Evolutionary conservation across 2,329 filamentous ascomycete genomes (phyloP).

Genomic region (Seiridium cupressi): DNA sequence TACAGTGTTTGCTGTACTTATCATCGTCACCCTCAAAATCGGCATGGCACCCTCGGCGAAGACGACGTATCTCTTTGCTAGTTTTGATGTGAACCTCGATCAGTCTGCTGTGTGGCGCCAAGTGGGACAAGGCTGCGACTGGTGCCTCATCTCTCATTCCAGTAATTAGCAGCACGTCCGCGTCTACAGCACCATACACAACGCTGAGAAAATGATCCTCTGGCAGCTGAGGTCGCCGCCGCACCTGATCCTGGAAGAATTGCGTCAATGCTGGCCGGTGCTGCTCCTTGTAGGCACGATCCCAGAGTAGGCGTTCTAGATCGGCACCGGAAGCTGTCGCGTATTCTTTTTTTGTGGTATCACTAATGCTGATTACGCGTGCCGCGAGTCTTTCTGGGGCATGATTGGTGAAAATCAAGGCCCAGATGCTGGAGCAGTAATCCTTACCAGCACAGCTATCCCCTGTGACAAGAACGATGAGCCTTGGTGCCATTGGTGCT

Average conservation of each 20-base stretch:
- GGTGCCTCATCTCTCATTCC: conserved; percentile 63
- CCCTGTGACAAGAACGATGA: conserved; percentile 59
- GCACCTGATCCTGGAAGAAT: conserved; percentile 48
- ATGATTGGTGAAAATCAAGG: conserved; percentile 31
- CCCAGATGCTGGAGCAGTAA: conserved; percentile 55
- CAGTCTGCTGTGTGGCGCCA: conserved; percentile 48
- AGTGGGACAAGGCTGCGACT: conserved; percentile 49
- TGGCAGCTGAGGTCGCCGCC: conserved; percentile 40
- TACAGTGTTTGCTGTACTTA: conserved; percentile 16
- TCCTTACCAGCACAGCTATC: conserved; percentile 58
- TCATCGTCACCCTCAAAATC: conserved; percentile 9
- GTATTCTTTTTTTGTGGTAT: conserved; percentile 56
- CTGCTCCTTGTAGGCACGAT: conserved; percentile 61
- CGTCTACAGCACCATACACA: conserved; percentile 36
- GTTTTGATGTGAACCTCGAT: conserved; percentile 50
- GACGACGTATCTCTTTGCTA: conserved; percentile 30
- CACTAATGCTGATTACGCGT: conserved; percentile 54
- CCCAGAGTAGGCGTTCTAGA: conserved; percentile 41
- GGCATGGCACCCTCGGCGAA: conserved; percentile 30
- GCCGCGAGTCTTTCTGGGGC: conserved; percentile 28
- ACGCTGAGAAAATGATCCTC: conserved; percentile 49
- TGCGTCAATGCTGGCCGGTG: conserved; percentile 50
- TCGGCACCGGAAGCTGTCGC: conserved; percentile 47
- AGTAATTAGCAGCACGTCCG: conserved; percentile 59
- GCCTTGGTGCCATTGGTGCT: conserved; percentile 31